Evolutionary conservation across 2,329 filamentous ascomycete genomes (phyloP).

Genomic region (Colletotrichum karsti): DNA sequence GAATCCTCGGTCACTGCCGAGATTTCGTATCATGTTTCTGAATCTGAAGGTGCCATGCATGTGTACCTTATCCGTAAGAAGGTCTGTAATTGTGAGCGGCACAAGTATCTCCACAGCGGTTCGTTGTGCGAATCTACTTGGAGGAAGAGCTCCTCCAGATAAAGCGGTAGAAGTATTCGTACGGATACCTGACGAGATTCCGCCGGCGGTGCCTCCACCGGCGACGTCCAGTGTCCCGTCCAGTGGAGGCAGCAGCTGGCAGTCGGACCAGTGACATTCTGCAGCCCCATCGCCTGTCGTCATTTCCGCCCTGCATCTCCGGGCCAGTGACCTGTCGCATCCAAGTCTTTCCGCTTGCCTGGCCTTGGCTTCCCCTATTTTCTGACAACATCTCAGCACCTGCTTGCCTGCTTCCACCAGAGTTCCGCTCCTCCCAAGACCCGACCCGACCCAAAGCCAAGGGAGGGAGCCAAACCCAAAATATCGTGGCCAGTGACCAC

Average conservation of each 20-base stretch:
- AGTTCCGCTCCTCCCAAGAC: slow-evolving; percentile 25
- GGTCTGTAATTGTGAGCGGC: slow-evolving; percentile 18
- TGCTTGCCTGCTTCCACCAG: slow-evolving; percentile 10
- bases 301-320: slow-evolving; percentile 13
- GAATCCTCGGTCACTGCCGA: not conserved
- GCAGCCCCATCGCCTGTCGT: slow-evolving; percentile 4
- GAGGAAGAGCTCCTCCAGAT: not conserved
- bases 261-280: not conserved
- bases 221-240: slow-evolving; percentile 1
- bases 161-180: not conserved
- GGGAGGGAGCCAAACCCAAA: slow-evolving; percentile 22
- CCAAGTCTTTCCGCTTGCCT: not conserved
- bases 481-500: not conserved
- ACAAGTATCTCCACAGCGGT: slow-evolving; percentile 3
- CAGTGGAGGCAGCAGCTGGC: slow-evolving; percentile 5
- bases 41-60: no score
- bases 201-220: not conserved
- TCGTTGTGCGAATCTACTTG: slow-evolving; percentile 12
- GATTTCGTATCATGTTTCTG: not conserved
- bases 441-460: slow-evolving; percentile 13
- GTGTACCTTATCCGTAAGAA: not conserved
- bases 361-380: slow-evolving; percentile 12
- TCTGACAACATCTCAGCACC: not conserved
- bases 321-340: not conserved
- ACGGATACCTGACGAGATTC: not conserved